These are phyloP conservation scores for Boletus hoseneyae DNA, from an alignment of 1,284 basidiomycete species.

Conservation along the genomic window DNA sequence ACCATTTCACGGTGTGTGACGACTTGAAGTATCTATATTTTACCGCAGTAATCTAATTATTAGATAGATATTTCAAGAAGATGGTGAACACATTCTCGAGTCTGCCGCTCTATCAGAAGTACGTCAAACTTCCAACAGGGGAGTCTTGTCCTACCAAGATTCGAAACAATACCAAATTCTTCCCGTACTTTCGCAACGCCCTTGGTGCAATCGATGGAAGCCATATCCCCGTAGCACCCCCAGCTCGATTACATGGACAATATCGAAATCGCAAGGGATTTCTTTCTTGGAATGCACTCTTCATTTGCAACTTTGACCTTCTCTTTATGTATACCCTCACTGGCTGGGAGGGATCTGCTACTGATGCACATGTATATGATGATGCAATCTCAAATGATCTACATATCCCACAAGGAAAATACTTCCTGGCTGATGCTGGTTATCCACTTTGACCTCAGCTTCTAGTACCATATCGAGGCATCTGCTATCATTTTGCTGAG, in stretches of 20 bases:
- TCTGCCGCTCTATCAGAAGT: not conserved
- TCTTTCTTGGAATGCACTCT: conserved; percentile 9
- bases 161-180: conserved; percentile 1
- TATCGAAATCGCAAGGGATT: conserved; percentile 18
- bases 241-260: not conserved
- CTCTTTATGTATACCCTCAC: not conserved
- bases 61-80: conserved; percentile 2
- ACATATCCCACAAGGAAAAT: too few species aligned
- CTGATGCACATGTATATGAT: not conserved
- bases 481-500: too few species aligned
- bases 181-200: conserved; percentile 1
- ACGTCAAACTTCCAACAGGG: not conserved
- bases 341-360: not conserved
- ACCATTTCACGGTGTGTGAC: conserved; percentile 16
- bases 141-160: not conserved
- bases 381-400: too few species aligned
- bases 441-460: too few species aligned
- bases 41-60: not conserved
- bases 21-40: not conserved
- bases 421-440: too few species aligned
- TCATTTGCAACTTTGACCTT: not conserved
- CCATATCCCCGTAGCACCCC: not conserved
- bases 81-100: not conserved
- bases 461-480: too few species aligned
- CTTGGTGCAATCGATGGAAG: conserved; percentile 5